Evolutionary conservation across 2,329 filamentous ascomycete genomes (phyloP), one percentile per base, ranked within the genome.

Genomic region (Cercospora sp.): DNA sequence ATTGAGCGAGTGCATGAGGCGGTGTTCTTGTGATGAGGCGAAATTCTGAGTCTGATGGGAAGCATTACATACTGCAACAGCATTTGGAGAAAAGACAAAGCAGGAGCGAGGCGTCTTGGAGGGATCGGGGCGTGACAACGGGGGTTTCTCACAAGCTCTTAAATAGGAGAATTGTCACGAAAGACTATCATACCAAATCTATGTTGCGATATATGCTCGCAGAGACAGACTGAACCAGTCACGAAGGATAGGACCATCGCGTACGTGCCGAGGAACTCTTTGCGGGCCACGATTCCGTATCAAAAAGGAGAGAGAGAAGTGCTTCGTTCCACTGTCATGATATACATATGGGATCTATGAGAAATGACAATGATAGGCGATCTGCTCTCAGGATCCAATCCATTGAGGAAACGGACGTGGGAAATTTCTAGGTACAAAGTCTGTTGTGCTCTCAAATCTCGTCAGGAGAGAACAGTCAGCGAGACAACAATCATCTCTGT

Each of bases 1-100:
- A 97, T 84, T 90, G 84, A 82, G 12, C 5, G 33, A 16, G 33
- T 3, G 13, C 12, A 36, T 6, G 5, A 12, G 12, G 31, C 12
- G 12, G 31, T 13, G 10, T 36, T 13, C 1, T 16, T 36, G 1
- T 36, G 12, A 36, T 36, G 33, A 2, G 33, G 12, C 33, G 33
- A 36, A 36, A 6, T 16, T 16, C 13, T 36, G 12, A 13, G 5
- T 36, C 33, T 36, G 33, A 36, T 16, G 33, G 5, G 4, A 12
- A 36, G 33, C 33, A 36, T 53, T 3, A 53, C 13, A 28, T 28
- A 53, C 12, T 53, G 48, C 48, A 5, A 3, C 23, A 53, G 3
- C 45, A 16, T 51, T 51, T 51, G n/a, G 45, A 4, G 8, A 7
- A 8, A 23, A n/a, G 13, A 53, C 23, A 53, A 8, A 18, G 23